Percentiles rank a stretch among this genome's conserved stretches.
phyloP scores from a whole-genome alignment of 1,284 basidiomycete species.

The Irpex sp. region DNA sequence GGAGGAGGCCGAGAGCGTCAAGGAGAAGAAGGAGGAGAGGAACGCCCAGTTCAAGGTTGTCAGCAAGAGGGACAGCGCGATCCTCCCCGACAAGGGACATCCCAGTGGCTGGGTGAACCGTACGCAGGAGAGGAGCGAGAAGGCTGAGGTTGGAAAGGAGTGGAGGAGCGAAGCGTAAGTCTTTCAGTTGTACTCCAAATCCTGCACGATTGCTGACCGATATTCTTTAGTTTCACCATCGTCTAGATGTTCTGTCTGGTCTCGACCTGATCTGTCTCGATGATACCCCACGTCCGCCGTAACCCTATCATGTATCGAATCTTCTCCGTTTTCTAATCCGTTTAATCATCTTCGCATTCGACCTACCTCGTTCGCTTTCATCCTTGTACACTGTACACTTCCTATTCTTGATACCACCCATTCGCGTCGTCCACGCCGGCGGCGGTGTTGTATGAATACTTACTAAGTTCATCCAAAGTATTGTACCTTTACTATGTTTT shows the following conservation, averaged over 20 bases:
- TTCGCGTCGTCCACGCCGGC: too few relatives aligned
- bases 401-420: not conserved
- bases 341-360: too few relatives aligned
- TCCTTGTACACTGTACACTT: not conserved
- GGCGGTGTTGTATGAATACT: not conserved
- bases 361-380: too few relatives aligned
- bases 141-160: constrained; percentile 43
- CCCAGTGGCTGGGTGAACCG: constrained; percentile 70
- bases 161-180: constrained; percentile 65
- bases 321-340: too few relatives aligned
- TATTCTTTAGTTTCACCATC: constrained; percentile 5
- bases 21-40: constrained; percentile 36
- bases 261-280: not conserved
- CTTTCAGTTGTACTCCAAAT: not conserved
- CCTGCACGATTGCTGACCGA: not conserved
- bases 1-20: constrained; percentile 39
- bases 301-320: too few relatives aligned
- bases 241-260: not conserved
- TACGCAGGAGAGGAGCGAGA: constrained; percentile 51
- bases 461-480: not conserved
- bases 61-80: constrained; percentile 53
- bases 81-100: constrained; percentile 58
- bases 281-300: not conserved
- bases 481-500: not conserved
- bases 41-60: constrained; percentile 71